A percentile compares a stretch with the other conserved stretches of the same genome.
These are phyloP conservation scores for Hymenoscyphus albidus DNA, from an alignment of 2,329 filamentous ascomycete species.

Conservation along the genomic window DNA sequence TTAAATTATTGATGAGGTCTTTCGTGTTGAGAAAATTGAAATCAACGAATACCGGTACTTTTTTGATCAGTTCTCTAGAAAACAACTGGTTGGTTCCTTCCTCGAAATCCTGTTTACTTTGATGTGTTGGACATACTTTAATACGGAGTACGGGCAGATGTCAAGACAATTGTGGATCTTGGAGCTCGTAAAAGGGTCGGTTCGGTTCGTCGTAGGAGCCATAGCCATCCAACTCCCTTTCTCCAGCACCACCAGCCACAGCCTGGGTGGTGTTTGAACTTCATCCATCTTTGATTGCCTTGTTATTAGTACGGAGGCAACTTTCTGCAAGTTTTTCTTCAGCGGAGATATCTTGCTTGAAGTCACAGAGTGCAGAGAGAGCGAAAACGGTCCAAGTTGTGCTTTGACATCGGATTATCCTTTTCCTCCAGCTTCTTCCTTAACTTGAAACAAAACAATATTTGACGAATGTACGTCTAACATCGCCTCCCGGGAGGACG, in stretches of 20 bases:
- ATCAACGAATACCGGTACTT: neutral
- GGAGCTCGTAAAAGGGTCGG: neutral
- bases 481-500: neutral
- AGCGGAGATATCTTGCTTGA: neutral
- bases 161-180: neutral
- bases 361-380: neutral
- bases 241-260: neutral
- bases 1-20: neutral
- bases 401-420: neutral
- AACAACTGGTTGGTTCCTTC: neutral
- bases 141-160: neutral
- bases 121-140: neutral
- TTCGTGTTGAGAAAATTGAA: neutral
- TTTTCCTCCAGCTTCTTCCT: neutral
- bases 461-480: neutral
- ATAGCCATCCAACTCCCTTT: neutral
- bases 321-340: neutral
- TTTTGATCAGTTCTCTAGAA: neutral
- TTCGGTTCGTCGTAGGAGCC: neutral
- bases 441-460: slow-evolving; percentile 2
- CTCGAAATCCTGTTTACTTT: neutral
- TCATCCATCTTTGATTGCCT: neutral
- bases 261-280: neutral
- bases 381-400: neutral
- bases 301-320: too few species aligned